Conservation (phyloP, 2,329 filamentous ascomycete genomes). For the Xylogone sp. region DNA sequence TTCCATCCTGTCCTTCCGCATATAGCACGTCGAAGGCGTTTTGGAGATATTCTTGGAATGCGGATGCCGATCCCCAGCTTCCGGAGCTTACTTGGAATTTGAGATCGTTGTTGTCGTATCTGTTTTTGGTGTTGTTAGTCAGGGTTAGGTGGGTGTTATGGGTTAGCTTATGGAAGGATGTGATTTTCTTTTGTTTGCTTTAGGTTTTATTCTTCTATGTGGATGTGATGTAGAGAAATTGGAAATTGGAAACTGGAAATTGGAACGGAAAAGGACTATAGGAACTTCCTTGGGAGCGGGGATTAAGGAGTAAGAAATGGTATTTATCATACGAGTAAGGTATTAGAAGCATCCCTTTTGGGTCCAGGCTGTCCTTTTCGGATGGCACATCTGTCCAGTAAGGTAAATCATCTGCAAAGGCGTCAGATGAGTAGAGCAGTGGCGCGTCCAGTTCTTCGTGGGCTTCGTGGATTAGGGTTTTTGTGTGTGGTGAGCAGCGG, state of each 20-base stretch:
- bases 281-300: too few relatives aligned
- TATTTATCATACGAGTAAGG: slow-evolving; percentile 33
- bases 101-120: slow-evolving; percentile 44
- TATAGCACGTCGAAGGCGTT: slow-evolving; percentile 49
- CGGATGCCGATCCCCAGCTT: not conserved
- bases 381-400: slow-evolving; percentile 48
- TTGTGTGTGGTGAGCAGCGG: slow-evolving; percentile 32
- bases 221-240: too few relatives aligned
- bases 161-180: too few relatives aligned
- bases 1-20: slow-evolving; percentile 29
- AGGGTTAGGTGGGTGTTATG: too few relatives aligned
- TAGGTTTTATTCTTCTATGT: too few relatives aligned
- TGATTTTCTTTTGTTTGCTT: too few relatives aligned
- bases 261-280: not conserved
- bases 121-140: not conserved
- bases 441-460: slow-evolving; percentile 46
- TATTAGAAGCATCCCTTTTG: slow-evolving; percentile 44
- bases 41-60: slow-evolving; percentile 33
- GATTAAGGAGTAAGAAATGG: not conserved
- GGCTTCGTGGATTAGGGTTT: slow-evolving; percentile 38
- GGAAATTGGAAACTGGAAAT: too few relatives aligned
- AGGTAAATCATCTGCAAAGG: slow-evolving; percentile 48
- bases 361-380: slow-evolving; percentile 33
- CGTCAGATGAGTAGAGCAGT: slow-evolving; percentile 43
- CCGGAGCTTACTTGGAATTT: slow-evolving; percentile 6